Base-by-base conservation (phyloP, 2,329 filamentous ascomycete genomes). In the Gaeumannomyces sp. region DNA sequence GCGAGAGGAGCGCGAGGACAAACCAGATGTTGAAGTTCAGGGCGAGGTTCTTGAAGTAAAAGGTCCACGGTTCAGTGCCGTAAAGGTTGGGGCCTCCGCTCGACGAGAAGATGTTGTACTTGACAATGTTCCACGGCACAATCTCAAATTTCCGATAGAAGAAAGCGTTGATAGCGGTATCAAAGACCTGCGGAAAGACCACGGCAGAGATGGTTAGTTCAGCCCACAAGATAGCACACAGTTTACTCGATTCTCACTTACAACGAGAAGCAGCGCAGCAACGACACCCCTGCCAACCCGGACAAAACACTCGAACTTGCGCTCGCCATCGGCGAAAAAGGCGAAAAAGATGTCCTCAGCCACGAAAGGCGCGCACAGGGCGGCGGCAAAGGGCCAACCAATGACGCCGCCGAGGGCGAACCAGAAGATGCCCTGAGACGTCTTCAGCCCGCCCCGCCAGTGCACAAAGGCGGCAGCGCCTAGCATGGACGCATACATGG, bases 1-100 rank as follows among this genome's bases (percentile, higher is more conserved):
- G 78, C 1, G 90, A 86, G 6, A 85, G 73, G 60, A 97, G 76
- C 0, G 93, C 93, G 16, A 98, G 82, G 14, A 92, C 73, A 70
- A 97, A 93, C 92, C 93, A 98, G 60, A 96, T 77, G 73, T 98
- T 97, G 81, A 98, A 99, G 79, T 99, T 99, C 66, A 99, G 82
- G 22, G 89, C 79, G 59, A 99, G 79, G 71, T 99, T 99, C 71
- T 91, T 90, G 70, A 97, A 82, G 76, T 99, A 99, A 74, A 97
- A 99, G 64, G 93, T 89, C 95, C 94, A 98, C 1, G 94, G 92
- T 76, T 99, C 95, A 0, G 92, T 96, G 59, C 95, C 95, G 72
- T 97, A 99, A 50, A 99, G 90, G 64, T 97, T 86, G 0, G 95
- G 95, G 0, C 94, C 95, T 38, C 88, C 91, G 0, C 86, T 84